Evolutionary conservation across 1,284 basidiomycete genomes (phyloP), one percentile per base, ranked within the genome.

Genomic region (Heliocybe sulcata): DNA sequence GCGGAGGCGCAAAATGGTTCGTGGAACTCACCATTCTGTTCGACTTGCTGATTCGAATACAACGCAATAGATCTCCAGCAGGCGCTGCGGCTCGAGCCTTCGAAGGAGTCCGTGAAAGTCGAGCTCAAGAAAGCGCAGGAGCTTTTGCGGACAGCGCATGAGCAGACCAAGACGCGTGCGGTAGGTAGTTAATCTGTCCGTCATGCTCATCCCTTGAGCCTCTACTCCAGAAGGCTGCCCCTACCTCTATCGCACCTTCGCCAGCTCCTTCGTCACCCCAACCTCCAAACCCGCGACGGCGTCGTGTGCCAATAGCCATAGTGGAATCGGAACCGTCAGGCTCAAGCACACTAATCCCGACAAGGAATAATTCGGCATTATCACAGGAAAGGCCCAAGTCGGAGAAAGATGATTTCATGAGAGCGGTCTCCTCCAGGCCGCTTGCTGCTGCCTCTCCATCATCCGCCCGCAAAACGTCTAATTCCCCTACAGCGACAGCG

Each of bases 241-340:
- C 59, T 11, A 55, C 68, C 12, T 69, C 67, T 16, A 42, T n/a
- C 38, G 8, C 38, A 6, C 12, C 16, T 49, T 27, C 64, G 14
- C 45, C 59, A 23, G 29, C 57, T 27, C 29, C 57, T 55, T 42
- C 57, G n/a, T 53, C 61, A 29, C 35, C 59, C 4, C 16, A 57
- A 16, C 45, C 38, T 2, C 51, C 56, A 1, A 58, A 57, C n/a
- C 64, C 66, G 1, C 73, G 69, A 58, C 73, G 85, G 27, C 76
- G 87, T 42, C 79, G 87, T 20, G 75, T 90, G 10, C 88, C 88
- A 0, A 90, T 90, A 52, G 75, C 75, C 27, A 83, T 90, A 31
- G 67, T 89, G 1, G 85, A 88, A 35, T 61, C 60, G 35, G 60
- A n/a, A 16, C 63, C 38, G 42, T 58, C 19, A 22, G 22, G 62